These are phyloP conservation scores for Azolla pinnata DNA, from an alignment of 75 land plant genomes.

Conservation along the genomic window DNA sequence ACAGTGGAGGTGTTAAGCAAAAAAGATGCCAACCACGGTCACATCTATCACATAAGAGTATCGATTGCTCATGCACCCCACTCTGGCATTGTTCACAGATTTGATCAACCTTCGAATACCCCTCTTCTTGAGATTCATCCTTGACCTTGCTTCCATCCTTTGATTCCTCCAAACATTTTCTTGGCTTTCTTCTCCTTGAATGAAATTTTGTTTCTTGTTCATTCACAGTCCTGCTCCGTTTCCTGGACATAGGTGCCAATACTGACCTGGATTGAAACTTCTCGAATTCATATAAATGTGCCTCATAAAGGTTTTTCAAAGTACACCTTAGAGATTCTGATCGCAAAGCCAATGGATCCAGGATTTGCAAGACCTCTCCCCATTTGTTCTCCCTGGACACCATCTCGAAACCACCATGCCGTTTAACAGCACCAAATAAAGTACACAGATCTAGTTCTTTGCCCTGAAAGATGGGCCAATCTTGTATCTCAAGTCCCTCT, in stretches of 20 bases:
- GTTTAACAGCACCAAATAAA: constrained; percentile 72
- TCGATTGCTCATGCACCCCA: constrained; percentile 87
- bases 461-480: constrained; percentile 38
- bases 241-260: too few species aligned
- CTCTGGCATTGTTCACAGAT: constrained; percentile 92
- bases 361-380: constrained; percentile 74
- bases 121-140: constrained; percentile 14
- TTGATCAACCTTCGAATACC: constrained; percentile 39
- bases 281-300: constrained; percentile 76
- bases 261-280: constrained; percentile 22
- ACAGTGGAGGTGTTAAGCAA: constrained; percentile 84
- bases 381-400: constrained; percentile 66
- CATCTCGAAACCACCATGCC: constrained; percentile 73
- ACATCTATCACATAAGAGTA: constrained; percentile 92
- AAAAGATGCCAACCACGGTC: constrained; percentile 88
- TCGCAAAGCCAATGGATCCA: constrained; percentile 37
- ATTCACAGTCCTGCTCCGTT: constrained; percentile 16
- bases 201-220: constrained; percentile 6
- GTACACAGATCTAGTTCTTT: constrained; percentile 71
- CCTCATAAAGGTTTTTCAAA: constrained; percentile 51
- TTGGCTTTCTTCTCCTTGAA: constrained; percentile 6
- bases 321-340: constrained; percentile 36
- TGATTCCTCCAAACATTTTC: constrained; percentile 1
- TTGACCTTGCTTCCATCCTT: constrained; percentile 9
- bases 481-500: constrained; percentile 16